Evolutionary conservation across 306 rosid species (phyloP), one percentile per base, ranked within the genome.

Genomic region (Spatholobus suberectus): DNA sequence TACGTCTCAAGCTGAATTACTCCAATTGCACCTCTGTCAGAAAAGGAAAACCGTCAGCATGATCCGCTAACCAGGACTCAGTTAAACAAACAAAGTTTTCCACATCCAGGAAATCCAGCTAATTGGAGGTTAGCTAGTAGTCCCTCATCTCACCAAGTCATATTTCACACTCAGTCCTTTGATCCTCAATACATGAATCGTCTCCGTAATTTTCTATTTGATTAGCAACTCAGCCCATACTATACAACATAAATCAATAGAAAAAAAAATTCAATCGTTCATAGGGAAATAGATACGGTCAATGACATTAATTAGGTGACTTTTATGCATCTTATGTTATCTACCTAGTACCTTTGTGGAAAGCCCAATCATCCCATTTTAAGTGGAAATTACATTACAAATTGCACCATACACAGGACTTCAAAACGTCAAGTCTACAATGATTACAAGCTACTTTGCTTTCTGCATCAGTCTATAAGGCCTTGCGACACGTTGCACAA

Each of bases 1-100:
- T 5, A 70, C 40, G 63, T 52, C 76, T 73, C 37, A 63, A 52
- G 24, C 41, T 40, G 43, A 73, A 62, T 15, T 12, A 35, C 23
- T 57, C 37, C 65, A 76, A 41, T 32, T 41, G 41, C 35, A 40
- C 54, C 27, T 58, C 40, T 18, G 29, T 70, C 15, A 4, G 38
- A 63, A 34, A 58, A 63, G 58, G 6, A 51, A 73, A 51, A 55
- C 35, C 51, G 8, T 34, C n/a, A 29, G 37, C 52, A 11, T 32
- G 81, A 73, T 79, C 58, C 55, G 27, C 46, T 54, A 79, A 65
- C 49, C 23, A 65, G 54, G 32, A 70, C 75, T 43, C 38, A 52
- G 41, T 27, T 18, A 57, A 41, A 73, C 54, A 65, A 65, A 61
- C 17, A 59, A 38, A 58, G 49, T 24, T 44, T 72, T 78, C 13